phyloP scores from a whole-genome alignment of 805 yeast genomes.

The Kodamaea laetipori region DNA sequence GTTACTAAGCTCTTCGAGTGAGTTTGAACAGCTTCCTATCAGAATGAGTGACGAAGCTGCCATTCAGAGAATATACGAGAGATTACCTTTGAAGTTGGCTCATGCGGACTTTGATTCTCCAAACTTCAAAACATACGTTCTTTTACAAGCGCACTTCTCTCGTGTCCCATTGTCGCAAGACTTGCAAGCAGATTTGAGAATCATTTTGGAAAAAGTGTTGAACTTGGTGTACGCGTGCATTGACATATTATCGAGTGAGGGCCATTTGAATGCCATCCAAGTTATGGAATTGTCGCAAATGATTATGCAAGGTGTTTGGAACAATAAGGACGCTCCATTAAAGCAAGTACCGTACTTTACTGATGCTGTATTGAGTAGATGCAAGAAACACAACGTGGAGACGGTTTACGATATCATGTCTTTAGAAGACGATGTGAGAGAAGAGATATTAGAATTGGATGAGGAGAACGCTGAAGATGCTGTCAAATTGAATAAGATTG shows the following conservation, averaged over 20 bases:
- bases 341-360: slow-evolving; percentile 76
- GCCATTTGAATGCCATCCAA: slow-evolving; percentile 70
- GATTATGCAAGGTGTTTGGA: slow-evolving; percentile 87
- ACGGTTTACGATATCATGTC: slow-evolving; percentile 79
- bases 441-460: slow-evolving; percentile 56
- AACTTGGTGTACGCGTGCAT: slow-evolving; percentile 64
- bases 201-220: slow-evolving; percentile 51
- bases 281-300: slow-evolving; percentile 90
- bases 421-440: slow-evolving; percentile 76
- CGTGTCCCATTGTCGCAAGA: slow-evolving; percentile 63
- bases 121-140: slow-evolving; percentile 66
- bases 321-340: slow-evolving; percentile 65
- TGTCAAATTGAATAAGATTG: slow-evolving; percentile 60
- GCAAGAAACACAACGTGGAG: slow-evolving; percentile 57
- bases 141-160: slow-evolving; percentile 81
- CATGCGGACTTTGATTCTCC: slow-evolving; percentile 50
- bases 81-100: slow-evolving; percentile 61
- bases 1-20: slow-evolving; percentile 65
- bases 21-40: slow-evolving; percentile 66
- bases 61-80: slow-evolving; percentile 53
- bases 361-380: slow-evolving; percentile 52
- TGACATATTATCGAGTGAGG: slow-evolving; percentile 79
- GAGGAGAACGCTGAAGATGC: slow-evolving; percentile 29
- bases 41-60: slow-evolving; percentile 58
- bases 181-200: slow-evolving; percentile 55